phyloP scores from a whole-genome alignment of 179 eudicot species.

The Pouteria campechiana region DNA sequence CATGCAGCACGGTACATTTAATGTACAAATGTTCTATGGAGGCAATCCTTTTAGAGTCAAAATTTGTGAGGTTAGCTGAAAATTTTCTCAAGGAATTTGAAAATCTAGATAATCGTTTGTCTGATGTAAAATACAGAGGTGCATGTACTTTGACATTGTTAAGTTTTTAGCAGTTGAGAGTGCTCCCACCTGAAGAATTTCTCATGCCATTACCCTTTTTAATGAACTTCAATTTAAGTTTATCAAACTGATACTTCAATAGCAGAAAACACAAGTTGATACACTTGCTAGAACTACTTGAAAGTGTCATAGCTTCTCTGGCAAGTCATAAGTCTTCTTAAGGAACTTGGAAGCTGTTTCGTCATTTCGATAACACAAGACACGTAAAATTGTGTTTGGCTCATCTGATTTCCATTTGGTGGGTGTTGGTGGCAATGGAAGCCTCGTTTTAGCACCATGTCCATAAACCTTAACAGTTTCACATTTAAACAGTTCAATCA shows the following conservation, averaged over 20 bases:
- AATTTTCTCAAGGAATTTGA: constrained; percentile 69
- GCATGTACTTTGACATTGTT: too few relatives aligned
- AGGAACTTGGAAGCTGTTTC: constrained; percentile 73
- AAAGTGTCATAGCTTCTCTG: constrained; percentile 46
- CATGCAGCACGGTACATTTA: too few relatives aligned
- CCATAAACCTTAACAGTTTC: constrained; percentile 19
- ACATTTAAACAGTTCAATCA: constrained; percentile 52
- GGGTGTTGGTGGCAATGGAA: constrained; percentile 73
- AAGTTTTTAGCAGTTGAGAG: too few relatives aligned
- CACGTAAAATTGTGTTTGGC: constrained; percentile 66
- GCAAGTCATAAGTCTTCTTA: constrained; percentile 63
- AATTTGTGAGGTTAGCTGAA: constrained; percentile 66
- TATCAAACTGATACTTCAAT: too few relatives aligned
- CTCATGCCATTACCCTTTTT: too few relatives aligned
- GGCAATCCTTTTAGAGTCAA: constrained; percentile 1
- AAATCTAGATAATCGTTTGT: too few relatives aligned
- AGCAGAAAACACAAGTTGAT: too few relatives aligned
- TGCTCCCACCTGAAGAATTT: too few relatives aligned
- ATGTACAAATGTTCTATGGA: too few relatives aligned
- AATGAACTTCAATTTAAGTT: too few relatives aligned
- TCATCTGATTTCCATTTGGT: constrained; percentile 69
- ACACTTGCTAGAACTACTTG: too few relatives aligned
- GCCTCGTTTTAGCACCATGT: constrained; percentile 39
- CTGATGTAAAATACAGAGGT: too few relatives aligned
- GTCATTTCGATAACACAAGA: constrained; percentile 72